Base-by-base conservation (phyloP, 2,329 filamentous ascomycete species). In the Chrysoporthe deuterocubensis region DNA sequence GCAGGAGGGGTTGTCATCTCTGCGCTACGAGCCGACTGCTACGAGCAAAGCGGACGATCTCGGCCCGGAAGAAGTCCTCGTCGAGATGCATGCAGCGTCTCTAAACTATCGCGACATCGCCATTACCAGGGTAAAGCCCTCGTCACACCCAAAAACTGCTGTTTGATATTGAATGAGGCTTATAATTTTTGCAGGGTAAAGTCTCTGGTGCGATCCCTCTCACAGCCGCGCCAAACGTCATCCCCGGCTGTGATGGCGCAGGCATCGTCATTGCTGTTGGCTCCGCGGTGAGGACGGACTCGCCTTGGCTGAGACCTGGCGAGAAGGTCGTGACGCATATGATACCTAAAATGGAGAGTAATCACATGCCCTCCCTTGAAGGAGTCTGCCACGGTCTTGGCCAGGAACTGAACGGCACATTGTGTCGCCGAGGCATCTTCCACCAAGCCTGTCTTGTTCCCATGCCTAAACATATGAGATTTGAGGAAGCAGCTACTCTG, bases 61-160 rank as follows among this genome's bases (percentile, higher is more conserved):
- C 1, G 86, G 84, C 2, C 83, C 88, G 57, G 81, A 84, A 64
- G 87, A 90, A 59, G 87, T 90, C 4, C 79, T 90, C 4, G 86
- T 90, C 71, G 87, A 88, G 75, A 78, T 85, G 1, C 73, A 81
- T n/a, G 83, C 79, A 4, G 83, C 80, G 0, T 82, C 81, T 14
- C 74, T 85, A 62, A 85, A 85, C 69, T 84, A 84, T 68, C 78
- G 83, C 34, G 83, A 85, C 43, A 72, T 85, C 9, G 76, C 79
- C 18, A 83, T 85, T 62, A 78, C 81, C 76, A 76, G 67, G 52
- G 26, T 42, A n/a, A 16, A 1, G 50, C 26, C 43, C 21, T 44
- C 3, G 26, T 1, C 32, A 14, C 18, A 34, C 26, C 54, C 21
- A 43, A 9, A 5, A 18, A 5, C 57, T 7, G 4, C 18, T 6